Conservation (phyloP, 2,329 filamentous ascomycete species). For the Colletotrichum sp. region DNA sequence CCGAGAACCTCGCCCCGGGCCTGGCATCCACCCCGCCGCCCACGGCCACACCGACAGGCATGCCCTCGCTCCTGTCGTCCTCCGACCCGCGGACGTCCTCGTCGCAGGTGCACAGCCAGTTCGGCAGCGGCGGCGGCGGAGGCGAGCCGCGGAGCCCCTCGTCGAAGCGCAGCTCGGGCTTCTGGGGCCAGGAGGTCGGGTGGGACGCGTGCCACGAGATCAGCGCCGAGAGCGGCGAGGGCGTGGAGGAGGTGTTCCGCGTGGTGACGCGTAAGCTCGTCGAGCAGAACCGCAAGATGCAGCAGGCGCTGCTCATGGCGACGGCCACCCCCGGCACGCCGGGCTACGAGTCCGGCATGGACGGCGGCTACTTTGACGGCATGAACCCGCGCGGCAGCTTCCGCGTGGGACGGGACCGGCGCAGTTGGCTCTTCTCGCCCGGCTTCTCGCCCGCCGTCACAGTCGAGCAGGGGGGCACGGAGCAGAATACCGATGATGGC, state of each 20-base stretch:
- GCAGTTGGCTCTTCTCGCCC: constrained; percentile 65
- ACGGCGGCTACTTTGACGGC: constrained; percentile 58
- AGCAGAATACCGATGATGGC: constrained; percentile 25
- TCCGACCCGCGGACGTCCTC: constrained; percentile 24
- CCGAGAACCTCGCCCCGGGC: constrained; percentile 83
- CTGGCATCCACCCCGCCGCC: constrained; percentile 70
- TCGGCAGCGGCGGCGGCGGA: constrained; percentile 35
- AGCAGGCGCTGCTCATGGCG: constrained; percentile 62
- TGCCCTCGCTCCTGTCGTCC: constrained; percentile 26
- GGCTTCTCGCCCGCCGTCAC: constrained; percentile 57
- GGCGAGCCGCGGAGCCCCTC: constrained; percentile 64
- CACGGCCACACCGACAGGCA: constrained; percentile 54
- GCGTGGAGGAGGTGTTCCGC: constrained; percentile 94
- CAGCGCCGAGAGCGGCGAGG: constrained; percentile 90
- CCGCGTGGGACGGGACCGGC: constrained; percentile 60
- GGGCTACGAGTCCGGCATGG: constrained; percentile 48
- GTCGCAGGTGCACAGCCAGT: constrained; percentile 14
- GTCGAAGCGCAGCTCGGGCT: constrained; percentile 73
- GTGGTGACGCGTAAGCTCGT: constrained; percentile 68
- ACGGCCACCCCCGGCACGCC: constrained; percentile 56
- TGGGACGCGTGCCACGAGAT: constrained; percentile 99
- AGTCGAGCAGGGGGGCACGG: constrained; percentile 45
- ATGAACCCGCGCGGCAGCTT: constrained; percentile 56
- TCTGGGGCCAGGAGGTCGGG: constrained; percentile 91
- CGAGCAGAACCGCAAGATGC: constrained; percentile 68